Conservation (phyloP, 225 moss, liverwort and hornwort species). For the Pseudoscleropodium purum region DNA sequence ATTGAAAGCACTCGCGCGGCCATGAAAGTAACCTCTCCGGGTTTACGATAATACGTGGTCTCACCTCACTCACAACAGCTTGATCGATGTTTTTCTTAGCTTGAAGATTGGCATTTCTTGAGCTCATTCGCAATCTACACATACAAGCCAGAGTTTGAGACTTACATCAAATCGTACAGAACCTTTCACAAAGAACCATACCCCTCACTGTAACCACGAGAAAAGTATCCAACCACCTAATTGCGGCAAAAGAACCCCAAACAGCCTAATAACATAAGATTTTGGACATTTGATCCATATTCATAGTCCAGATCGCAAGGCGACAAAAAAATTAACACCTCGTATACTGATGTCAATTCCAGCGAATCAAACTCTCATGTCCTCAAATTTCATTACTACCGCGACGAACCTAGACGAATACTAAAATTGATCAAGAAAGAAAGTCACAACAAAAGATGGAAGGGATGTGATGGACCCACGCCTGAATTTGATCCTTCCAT, state of each 20-base stretch:
- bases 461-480: conserved; percentile 59
- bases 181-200: neutral
- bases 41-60: neutral
- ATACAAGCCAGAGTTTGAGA: neutral
- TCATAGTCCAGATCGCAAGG: neutral
- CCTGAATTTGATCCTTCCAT: conserved; percentile 89
- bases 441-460: neutral
- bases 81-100: conserved; percentile 83
- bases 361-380: neutral
- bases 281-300: neutral
- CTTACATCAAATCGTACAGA: neutral
- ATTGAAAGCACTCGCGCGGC: neutral
- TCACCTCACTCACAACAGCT: conserved; percentile 75
- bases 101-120: conserved; percentile 75
- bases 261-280: neutral
- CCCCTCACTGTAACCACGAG: neutral
- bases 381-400: neutral
- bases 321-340: neutral
- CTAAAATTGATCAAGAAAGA: neutral
- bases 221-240: neutral
- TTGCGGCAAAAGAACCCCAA: neutral
- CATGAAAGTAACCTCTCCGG: neutral
- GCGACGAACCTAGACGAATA: neutral
- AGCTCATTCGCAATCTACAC: conserved; percentile 65
- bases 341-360: neutral